A percentile compares a stretch with the other conserved stretches of the same genome.
These are phyloP conservation scores for Ophiostoma sp. DNA, from an alignment of 2,329 filamentous ascomycete genomes.

Conservation along the genomic window DNA sequence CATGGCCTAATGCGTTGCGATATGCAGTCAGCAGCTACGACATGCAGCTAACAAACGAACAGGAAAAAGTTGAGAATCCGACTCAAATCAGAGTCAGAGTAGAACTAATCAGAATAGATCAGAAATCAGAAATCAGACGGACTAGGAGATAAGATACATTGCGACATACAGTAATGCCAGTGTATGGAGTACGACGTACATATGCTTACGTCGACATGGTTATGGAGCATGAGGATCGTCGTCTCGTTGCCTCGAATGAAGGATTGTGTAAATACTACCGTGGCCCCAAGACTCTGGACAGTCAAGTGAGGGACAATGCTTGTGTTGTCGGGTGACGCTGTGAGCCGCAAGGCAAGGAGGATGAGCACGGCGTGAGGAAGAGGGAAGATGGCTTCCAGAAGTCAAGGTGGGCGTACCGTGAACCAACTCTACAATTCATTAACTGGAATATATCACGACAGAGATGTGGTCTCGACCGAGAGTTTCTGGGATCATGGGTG, in stretches of 20 bases:
- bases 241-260: too few relatives aligned
- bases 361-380: neutral
- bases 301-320: conserved; percentile 2
- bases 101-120: neutral
- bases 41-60: neutral
- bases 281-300: neutral
- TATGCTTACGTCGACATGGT: neutral
- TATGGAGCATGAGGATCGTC: neutral
- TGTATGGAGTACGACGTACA: too few relatives aligned
- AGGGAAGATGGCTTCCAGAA: conserved; percentile 9
- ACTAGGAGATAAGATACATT: too few relatives aligned
- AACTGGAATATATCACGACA: too few relatives aligned
- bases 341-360: conserved; percentile 2
- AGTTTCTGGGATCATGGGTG: neutral
- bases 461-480: too few relatives aligned
- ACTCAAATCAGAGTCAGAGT: neutral
- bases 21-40: neutral
- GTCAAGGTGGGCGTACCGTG: neutral
- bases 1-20: neutral
- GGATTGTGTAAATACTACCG: conserved; percentile 13
- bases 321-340: neutral
- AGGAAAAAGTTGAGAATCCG: neutral
- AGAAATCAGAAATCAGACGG: too few relatives aligned
- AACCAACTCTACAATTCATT: too few relatives aligned
- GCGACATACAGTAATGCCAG: too few relatives aligned